Base-by-base conservation (phyloP, 2,329 filamentous ascomycete genomes). In the Aureobasidium sp. region DNA sequence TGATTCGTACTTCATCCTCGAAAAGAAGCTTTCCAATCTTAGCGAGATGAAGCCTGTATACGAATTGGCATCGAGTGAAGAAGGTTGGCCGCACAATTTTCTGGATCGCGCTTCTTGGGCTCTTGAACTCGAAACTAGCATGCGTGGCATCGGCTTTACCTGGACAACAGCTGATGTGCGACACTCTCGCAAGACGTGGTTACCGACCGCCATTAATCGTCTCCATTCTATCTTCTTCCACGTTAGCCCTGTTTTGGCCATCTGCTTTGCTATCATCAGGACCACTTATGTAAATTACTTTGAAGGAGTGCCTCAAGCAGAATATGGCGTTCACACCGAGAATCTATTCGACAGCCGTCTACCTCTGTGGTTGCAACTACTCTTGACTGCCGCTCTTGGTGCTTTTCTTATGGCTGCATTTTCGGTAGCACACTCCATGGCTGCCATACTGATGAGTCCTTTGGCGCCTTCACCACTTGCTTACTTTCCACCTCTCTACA, bases 401-500 rank as follows among this genome's bases (percentile, higher is more conserved):
- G 74, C 73, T 0, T 77, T 78, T 61, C 69, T 78, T 3, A 78
- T 78, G 75, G 71, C 74, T 2, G 75, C 74, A 0, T 78, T 78
- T 63, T 75, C 73, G 17, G 65, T 78, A 1, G 76, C 73, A 1
- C 75, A 78, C 62, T 77, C 74, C 13, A 61, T 74, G 23, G 75
- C 74, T 64, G 76, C 76, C 0, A 76, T 78, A 27, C 53, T 72
- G 57, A 72, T 76, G 41, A 69, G 71, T 13, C 74, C 76, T 0
- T 66, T 78, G 3, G 71, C 73, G 7, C 76, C 76, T 2, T 70
- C 71, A 47, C 75, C 76, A 2, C 67, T 78, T 5, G 73, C 75
- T 0, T 78, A 76, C 67, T 78, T 78, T 61, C 77, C 76, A 23
- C 75, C 76, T n/a, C 68, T 78, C 0, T 78, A 78, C 64, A 77